These are phyloP conservation scores for Solanum hybrid DNA, from an alignment of 305 asterid genomes.

Conservation along the genomic window DNA sequence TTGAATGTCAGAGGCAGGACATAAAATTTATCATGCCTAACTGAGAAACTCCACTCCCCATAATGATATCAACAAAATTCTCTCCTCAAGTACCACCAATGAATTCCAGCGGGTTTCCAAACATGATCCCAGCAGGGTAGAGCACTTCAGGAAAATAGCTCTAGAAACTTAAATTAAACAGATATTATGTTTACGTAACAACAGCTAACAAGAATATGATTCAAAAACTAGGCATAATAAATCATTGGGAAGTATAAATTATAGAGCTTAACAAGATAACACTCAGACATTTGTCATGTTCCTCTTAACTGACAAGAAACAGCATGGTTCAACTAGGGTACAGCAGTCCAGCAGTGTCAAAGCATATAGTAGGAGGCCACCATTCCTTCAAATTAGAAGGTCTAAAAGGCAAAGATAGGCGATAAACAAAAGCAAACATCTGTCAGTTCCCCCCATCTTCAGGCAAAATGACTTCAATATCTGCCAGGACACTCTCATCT, in stretches of 20 bases:
- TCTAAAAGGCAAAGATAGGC: background rate
- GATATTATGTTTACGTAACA: background rate
- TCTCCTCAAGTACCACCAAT: background rate
- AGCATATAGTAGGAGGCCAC: background rate
- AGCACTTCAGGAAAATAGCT: background rate
- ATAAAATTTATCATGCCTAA: background rate
- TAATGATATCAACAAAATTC: background rate
- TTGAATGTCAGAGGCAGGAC: background rate
- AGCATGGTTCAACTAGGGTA: background rate
- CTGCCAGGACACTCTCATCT: background rate
- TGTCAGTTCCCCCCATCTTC: background rate
- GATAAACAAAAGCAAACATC: background rate
- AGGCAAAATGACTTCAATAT: background rate
- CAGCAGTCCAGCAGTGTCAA: slow-evolving; percentile 1
- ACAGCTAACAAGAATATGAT: background rate
- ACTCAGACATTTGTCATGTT: background rate
- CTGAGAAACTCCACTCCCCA: background rate
- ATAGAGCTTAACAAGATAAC: background rate
- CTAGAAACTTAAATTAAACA: background rate
- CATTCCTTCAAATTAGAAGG: background rate
- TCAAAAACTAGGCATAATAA: background rate
- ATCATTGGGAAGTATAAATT: background rate
- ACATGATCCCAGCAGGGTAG: background rate
- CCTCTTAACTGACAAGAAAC: background rate
- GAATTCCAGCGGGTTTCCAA: background rate